Base-by-base conservation (phyloP, 371 early-diverging fungal genomes). In the Mortierella sp. region DNA sequence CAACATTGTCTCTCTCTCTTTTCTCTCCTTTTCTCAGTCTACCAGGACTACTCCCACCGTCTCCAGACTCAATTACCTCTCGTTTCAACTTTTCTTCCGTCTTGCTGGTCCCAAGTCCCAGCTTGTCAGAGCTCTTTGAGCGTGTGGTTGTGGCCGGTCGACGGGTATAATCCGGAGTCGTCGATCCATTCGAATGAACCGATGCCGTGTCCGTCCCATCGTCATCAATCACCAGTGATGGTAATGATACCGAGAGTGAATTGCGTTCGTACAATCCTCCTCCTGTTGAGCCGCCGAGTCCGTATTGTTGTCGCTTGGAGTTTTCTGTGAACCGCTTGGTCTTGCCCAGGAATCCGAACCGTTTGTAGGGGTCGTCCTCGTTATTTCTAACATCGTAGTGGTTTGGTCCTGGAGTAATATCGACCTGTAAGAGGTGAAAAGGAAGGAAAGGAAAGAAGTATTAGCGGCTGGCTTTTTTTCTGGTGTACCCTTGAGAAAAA, bases 371-470 rank as follows among this genome's bases (percentile, higher is more conserved):
- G 43, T 82, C 83, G 0, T 82, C 83, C 2, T 82, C 78, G 34
- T 26, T 24, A 34, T 26, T 31, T 37, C 75, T 82, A 61, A 82
- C 70, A 48, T 77, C 83, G 63, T 82, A 82, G 48, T 82, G 83
- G 70, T 77, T 77, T 4, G 83, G 83, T 52, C 83, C 83, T 43
- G 83, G 83, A 53, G 83, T 82, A 64, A 77, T 52, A 19, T 82
- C 75, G 45, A 82, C 70, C 83, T 82, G 45, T 26, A 24, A 31
- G 44, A 16, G 19, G 9, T 24, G 40, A 47, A n/a, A n/a, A 9
- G 11, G 26, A 8, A 14, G 22, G 29, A 10, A 11, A 48, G 47
- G 48, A 43, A 10, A 45, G n/a, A 63, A 14, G 55, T 13, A 47
- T 68, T n/a, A 58, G 48, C 16, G 48, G 22, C 29, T 61, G 43